Base-by-base conservation (phyloP, 2,329 filamentous ascomycete species). In the Cryphonectria parasitica region DNA sequence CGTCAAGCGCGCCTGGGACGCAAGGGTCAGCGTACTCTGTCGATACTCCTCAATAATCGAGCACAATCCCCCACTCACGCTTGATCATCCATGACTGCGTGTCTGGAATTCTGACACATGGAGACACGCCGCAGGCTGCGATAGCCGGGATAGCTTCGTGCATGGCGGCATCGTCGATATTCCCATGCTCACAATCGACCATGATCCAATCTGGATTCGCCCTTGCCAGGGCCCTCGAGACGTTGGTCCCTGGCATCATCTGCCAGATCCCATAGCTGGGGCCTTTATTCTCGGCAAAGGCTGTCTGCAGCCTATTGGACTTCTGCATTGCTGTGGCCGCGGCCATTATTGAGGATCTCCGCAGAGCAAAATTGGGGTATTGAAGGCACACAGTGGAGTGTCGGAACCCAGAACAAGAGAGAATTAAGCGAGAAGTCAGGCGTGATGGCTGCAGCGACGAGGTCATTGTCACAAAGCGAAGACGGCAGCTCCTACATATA, bases 131-230 rank as follows among this genome's bases (percentile, higher is more conserved):
- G 70, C 85, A 83, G 34, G 85, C 84, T 2, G 86, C 87, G 54
- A 88, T 87, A 2, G 85, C 87, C 28, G 85, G 84, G 1, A 89
- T 86, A 0, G 85, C 85, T 72, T 88, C 87, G 74, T 89, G 84
- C 87, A 88, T 88, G 1, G 84, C 82, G 49, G 83, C 83, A 78
- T 88, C 85, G 73, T 86, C 85, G 56, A 88, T 85, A 68, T 85
- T 87, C 8, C 87, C 87, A 76, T 89, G 87, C 71, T 87, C 86
- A 75, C 86, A 87, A 76, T 88, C 87, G 36, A 88, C 87, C 78
- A 91, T 82, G 13, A 93, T 87, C 85, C 90, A 92, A 76, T 92
- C 90, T 1, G 90, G 84, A 0, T 89, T 90, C 1, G 86, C 86
- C 68, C 88, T 82, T 1, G 91, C 89, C 64, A 93, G 81, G 25